Percentiles rank a stretch among this genome's conserved stretches.
These are phyloP conservation scores for Pseudocercospora crystallina DNA, from an alignment of 2,329 filamentous ascomycete genomes.

Conservation along the genomic window DNA sequence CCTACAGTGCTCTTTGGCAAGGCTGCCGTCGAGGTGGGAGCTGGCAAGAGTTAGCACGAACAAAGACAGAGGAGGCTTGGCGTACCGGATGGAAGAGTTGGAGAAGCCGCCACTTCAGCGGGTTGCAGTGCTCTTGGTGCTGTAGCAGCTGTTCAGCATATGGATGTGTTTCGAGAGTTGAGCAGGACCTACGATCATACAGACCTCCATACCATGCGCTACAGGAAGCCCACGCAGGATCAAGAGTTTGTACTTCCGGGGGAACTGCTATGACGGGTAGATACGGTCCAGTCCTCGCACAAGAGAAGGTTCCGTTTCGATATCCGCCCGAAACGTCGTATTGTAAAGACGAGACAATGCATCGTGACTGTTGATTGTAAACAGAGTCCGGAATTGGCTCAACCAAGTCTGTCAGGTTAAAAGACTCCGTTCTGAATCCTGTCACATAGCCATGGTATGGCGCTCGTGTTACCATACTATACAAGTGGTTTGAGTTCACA, in stretches of 20 bases:
- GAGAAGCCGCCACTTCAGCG: too few relatives aligned
- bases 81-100: too few relatives aligned
- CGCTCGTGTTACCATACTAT: neutral
- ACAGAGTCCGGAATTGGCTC: neutral
- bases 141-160: too few relatives aligned
- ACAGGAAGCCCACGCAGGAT: neutral
- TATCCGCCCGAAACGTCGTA: neutral
- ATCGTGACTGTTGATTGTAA: neutral
- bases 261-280: neutral
- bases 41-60: too few relatives aligned
- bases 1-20: too few relatives aligned
- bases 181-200: neutral
- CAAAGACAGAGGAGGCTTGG: too few relatives aligned
- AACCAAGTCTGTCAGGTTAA: neutral
- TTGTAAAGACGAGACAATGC: neutral
- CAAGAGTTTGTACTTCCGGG: neutral
- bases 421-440: neutral
- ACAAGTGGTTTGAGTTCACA: too few relatives aligned
- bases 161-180: neutral
- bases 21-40: too few relatives aligned
- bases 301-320: neutral
- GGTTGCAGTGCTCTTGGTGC: too few relatives aligned
- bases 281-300: neutral
- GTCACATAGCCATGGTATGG: neutral
- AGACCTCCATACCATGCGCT: neutral